These are phyloP conservation scores for Ramalina intermedia DNA, from an alignment of 495 filamentous ascomycete genomes.

Conservation along the genomic window DNA sequence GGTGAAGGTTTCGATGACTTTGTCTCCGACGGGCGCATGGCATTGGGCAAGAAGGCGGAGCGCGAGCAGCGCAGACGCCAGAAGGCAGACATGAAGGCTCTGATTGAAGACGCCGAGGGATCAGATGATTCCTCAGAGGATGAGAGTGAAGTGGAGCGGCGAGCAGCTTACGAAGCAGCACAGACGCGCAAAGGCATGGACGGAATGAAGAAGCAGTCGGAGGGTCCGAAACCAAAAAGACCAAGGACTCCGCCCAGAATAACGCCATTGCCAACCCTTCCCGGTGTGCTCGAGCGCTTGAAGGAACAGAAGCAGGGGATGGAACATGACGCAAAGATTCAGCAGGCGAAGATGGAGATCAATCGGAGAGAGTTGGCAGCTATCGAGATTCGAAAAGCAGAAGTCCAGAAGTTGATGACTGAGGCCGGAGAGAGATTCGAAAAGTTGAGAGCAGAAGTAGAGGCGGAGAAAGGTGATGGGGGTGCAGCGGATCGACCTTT, in stretches of 20 bases:
- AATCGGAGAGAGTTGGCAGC: constrained; percentile 50
- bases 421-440: constrained; percentile 73
- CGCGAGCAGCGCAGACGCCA: constrained; percentile 52
- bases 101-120: constrained; percentile 69
- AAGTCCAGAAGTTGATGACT: constrained; percentile 68
- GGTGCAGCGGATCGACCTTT: not conserved
- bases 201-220: constrained; percentile 33
- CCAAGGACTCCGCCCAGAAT: constrained; percentile 43
- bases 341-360: constrained; percentile 44
- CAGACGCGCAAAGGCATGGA: constrained; percentile 76
- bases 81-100: constrained; percentile 62
- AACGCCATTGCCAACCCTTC: constrained; percentile 40
- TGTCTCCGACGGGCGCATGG: constrained; percentile 67
- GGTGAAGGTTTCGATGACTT: constrained; percentile 90
- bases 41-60: constrained; percentile 68
- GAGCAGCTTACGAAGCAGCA: constrained; percentile 73
- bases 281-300: constrained; percentile 33
- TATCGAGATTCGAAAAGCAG: constrained; percentile 58
- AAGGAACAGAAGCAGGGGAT: constrained; percentile 38
- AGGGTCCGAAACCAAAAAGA: constrained; percentile 18
- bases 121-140: constrained; percentile 45
- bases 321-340: constrained; percentile 37
- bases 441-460: constrained; percentile 40
- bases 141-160: constrained; percentile 66
- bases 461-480: constrained; percentile 4